These are phyloP conservation scores for Euphorbia lathyris DNA, from an alignment of 345 rosid species.

Conservation along the genomic window DNA sequence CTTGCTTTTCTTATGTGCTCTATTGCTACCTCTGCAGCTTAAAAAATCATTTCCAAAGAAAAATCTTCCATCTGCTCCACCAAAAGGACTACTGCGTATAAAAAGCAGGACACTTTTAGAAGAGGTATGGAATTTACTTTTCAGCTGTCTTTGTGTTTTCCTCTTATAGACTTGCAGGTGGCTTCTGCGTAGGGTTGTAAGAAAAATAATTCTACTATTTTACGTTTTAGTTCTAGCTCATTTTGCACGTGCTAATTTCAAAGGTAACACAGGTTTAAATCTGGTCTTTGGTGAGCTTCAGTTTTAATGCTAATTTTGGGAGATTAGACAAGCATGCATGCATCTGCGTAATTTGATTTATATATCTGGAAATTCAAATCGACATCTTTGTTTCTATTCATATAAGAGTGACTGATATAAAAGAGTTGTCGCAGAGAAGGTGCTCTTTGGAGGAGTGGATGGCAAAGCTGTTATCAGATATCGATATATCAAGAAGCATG, in stretches of 20 bases:
- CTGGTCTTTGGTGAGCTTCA: not conserved
- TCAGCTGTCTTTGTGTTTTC: not conserved
- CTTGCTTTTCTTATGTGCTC: constrained; percentile 17
- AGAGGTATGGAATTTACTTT: constrained; percentile 56
- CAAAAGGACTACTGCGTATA: constrained; percentile 88
- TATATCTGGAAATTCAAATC: not conserved
- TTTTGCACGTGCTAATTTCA: not conserved
- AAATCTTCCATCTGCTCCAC: constrained; percentile 79
- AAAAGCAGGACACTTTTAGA: constrained; percentile 88
- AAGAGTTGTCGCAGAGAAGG: constrained; percentile 83
- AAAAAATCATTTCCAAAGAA: constrained; percentile 75
- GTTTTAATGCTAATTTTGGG: not conserved
- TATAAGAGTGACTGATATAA: constrained; percentile 27
- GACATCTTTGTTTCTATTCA: not conserved
- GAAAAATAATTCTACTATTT: not conserved
- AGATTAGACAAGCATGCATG: not conserved
- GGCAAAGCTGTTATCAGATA: constrained; percentile 85
- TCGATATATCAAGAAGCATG: constrained; percentile 87
- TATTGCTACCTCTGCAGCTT: constrained; percentile 52
- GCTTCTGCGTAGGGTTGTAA: not conserved
- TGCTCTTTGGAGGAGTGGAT: constrained; percentile 96
- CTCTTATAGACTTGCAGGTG: not conserved
- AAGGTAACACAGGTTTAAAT: not conserved
- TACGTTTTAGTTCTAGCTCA: not conserved
- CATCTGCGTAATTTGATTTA: not conserved